Percentiles rank a stretch among this genome's conserved stretches.
Evolutionary conservation across 164 flowering plant genomes (phyloP).

Genomic region (Magnolia changhungtana): DNA sequence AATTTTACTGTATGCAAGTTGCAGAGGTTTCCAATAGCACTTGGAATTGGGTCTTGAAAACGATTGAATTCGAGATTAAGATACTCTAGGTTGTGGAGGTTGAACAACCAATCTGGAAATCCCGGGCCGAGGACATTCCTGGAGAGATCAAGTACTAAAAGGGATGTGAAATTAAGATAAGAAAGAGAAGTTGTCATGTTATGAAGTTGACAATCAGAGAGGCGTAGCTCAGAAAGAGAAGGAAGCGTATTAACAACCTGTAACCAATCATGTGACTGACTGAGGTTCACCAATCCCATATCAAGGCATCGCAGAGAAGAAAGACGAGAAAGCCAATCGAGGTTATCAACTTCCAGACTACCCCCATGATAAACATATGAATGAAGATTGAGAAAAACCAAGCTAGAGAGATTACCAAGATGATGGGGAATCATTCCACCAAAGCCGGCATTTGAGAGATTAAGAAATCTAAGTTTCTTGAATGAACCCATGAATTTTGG

Average conservation of each 20-base stretch:
- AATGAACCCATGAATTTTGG: slow-evolving; percentile 6
- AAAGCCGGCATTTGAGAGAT: neutral
- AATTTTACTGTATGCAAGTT: neutral
- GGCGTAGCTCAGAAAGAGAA: slow-evolving; percentile 6
- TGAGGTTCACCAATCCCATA: neutral
- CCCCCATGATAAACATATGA: fast-evolving
- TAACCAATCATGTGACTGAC: slow-evolving; percentile 1
- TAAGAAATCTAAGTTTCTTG: neutral
- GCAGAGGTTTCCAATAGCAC: neutral
- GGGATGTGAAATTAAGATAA: neutral
- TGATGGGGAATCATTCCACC: slow-evolving; percentile 1
- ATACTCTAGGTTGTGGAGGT: neutral
- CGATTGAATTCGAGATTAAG: neutral
- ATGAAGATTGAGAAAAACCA: neutral
- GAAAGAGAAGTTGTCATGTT: neutral
- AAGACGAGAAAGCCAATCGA: neutral
- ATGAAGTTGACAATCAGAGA: neutral
- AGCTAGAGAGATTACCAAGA: slow-evolving; percentile 4
- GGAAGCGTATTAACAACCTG: slow-evolving; percentile 10
- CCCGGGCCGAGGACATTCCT: neutral
- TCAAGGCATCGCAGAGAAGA: neutral
- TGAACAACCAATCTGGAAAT: neutral
- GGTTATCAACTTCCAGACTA: neutral
- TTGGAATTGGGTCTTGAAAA: neutral
- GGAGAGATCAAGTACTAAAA: neutral